Percentiles rank a stretch among this genome's conserved stretches.
These are phyloP conservation scores for Pythium diclinum DNA, from an alignment of 352 stramenopile genomes.

Conservation along the genomic window DNA sequence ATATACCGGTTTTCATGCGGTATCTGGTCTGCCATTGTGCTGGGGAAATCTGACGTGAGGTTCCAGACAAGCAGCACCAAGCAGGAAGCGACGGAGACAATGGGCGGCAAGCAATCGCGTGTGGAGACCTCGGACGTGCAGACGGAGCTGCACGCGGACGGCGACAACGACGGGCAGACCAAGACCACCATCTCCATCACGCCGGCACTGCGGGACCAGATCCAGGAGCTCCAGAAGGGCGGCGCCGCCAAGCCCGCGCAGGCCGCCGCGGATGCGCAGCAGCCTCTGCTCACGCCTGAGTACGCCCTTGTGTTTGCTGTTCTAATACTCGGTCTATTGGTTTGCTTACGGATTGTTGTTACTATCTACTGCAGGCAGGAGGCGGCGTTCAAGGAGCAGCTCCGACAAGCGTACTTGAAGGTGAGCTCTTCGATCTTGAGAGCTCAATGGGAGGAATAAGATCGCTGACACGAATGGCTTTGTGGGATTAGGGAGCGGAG, in stretches of 20 bases:
- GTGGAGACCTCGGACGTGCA: conserved; percentile 60
- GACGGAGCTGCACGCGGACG: conserved; percentile 47
- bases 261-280: conserved; percentile 8
- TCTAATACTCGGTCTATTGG: background rate
- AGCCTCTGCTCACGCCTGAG: conserved; percentile 39
- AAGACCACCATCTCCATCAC: conserved; percentile 64
- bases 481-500: conserved; percentile 44
- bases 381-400: conserved; percentile 62
- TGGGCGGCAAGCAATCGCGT: conserved; percentile 79
- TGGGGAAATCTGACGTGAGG: conserved; percentile 38
- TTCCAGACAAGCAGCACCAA: conserved; percentile 4
- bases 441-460: background rate
- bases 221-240: conserved; percentile 43
- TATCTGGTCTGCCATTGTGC: background rate
- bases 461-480: background rate
- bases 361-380: conserved; percentile 39
- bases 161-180: conserved; percentile 43
- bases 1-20: background rate
- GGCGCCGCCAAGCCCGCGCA: conserved; percentile 24
- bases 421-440: conserved; percentile 23
- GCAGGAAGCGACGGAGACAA: conserved; percentile 24
- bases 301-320: conserved; percentile 22
- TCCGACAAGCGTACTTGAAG: conserved; percentile 77
- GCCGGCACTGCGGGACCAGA: conserved; percentile 64
- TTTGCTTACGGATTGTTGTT: background rate